Evolutionary conservation across 208 protist genomes (phyloP), one percentile per base, ranked within the genome.

Genomic region (Trypanosoma lewisi): DNA sequence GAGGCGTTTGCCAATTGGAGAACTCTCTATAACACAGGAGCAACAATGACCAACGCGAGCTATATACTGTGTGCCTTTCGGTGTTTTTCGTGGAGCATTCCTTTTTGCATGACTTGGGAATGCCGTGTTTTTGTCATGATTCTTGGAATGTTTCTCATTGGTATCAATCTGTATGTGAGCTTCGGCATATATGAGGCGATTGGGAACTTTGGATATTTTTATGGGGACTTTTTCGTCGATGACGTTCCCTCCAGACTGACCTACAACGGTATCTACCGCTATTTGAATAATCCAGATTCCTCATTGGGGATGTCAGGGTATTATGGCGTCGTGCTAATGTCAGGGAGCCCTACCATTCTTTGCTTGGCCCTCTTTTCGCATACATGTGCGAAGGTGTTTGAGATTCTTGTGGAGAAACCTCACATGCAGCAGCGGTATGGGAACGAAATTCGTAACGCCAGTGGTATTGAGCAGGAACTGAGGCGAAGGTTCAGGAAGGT

Each of bases 261-360:
- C 49, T 98, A 98, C 70, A 87, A 75, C 41, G 94, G 95, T 57
- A 96, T 98, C 25, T 98, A 98, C 68, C 81, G 96, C 50, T 98
- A 95, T 62, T 61, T 98, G n/a, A 97, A 97, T 78, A 97, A 97
- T 76, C 95, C 94, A 1, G 89, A 98, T 56, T 75, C 77, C 9
- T 82, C 89, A 3, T 86, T 94, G 12, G 96, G 93, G 16, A 86
- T n/a, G n/a, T n/a, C n/a, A n/a, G n/a, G n/a, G n/a, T n/a, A n/a
- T n/a, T n/a, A n/a, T n/a, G n/a, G n/a, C n/a, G n/a, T n/a, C n/a
- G n/a, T n/a, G n/a, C n/a, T n/a, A n/a, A n/a, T 98, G 8, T 88
- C 88, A 14, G 82, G 87, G n/a, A 96, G 80, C 67, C 63, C 66
- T 0, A 53, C 53, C 31, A 65, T 97, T 37, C 71, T 97, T 31